Evolutionary conservation across 2,329 filamentous ascomycete genomes (phyloP).

Genomic region (Ploettnerulaceae sp.): DNA sequence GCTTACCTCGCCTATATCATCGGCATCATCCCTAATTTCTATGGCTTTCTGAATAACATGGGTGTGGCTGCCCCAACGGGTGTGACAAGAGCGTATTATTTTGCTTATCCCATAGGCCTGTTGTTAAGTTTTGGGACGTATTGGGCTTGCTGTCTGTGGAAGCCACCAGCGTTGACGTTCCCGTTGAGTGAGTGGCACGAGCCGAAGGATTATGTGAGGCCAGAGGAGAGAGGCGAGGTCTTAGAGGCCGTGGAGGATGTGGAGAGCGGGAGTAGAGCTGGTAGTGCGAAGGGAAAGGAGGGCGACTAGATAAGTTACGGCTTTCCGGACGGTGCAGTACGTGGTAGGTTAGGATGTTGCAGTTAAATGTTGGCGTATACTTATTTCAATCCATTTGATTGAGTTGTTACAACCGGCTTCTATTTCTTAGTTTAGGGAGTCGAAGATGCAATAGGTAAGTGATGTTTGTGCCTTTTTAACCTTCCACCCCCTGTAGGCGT

Average conservation of each 20-base stretch:
- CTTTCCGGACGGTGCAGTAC: no score
- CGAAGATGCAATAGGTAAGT: no score
- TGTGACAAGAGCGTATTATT: constrained; percentile 47
- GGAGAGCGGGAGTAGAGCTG: constrained; percentile 8
- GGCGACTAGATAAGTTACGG: no score
- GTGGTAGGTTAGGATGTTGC: no score
- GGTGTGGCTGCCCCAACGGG: constrained; percentile 36
- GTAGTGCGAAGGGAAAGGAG: not conserved
- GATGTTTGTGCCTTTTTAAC: no score
- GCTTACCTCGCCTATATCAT: constrained; percentile 35
- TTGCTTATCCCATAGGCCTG: constrained; percentile 51
- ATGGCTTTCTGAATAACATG: constrained; percentile 40
- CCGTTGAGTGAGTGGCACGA: constrained; percentile 33
- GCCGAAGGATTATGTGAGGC: constrained; percentile 35
- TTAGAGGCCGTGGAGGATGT: constrained; percentile 13
- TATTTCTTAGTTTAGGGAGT: no score
- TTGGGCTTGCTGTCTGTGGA: constrained; percentile 22
- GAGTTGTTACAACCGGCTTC: no score
- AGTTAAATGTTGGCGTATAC: no score
- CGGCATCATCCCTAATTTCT: constrained; percentile 39
- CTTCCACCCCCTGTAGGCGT: no score
- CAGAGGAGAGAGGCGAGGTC: constrained; percentile 22
- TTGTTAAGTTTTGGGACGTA: constrained; percentile 37
- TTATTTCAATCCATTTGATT: no score
- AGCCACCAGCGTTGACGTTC: constrained; percentile 21